Conservation (phyloP, 1,284 basidiomycete genomes). For the Trichosporon sp. region DNA sequence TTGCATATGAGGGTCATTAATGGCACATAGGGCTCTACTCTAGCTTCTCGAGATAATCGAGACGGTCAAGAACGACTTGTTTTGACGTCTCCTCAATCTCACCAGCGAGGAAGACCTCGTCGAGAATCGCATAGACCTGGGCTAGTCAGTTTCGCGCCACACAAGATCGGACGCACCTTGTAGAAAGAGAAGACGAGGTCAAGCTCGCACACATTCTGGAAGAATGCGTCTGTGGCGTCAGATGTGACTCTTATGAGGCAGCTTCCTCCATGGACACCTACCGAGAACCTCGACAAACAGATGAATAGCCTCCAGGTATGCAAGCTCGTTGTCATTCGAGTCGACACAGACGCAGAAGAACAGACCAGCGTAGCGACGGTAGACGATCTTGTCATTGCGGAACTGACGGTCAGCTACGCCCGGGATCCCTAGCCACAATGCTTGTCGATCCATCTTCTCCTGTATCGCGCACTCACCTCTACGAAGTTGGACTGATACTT, state of each 20-base stretch:
- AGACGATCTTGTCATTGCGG: conserved; percentile 91
- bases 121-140: conserved; percentile 92
- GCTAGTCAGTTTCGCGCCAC: conserved; percentile 1
- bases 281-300: conserved; percentile 98
- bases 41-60: conserved; percentile 86
- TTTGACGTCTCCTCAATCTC: conserved; percentile 98
- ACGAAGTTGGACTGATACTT: conserved; percentile 99
- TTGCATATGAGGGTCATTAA: not conserved
- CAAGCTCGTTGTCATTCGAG: conserved; percentile 95
- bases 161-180: conserved; percentile 59
- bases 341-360: conserved; percentile 98
- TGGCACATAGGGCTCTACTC: conserved; percentile 37
- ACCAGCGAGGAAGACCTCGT: conserved; percentile 97
- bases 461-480: conserved; percentile 60
- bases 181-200: conserved; percentile 98
- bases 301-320: conserved; percentile 95
- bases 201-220: conserved; percentile 96
- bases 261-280: conserved; percentile 51
- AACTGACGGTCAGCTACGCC: conserved; percentile 57
- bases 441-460: not conserved
- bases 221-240: conserved; percentile 77
- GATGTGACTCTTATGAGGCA: not conserved
- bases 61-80: conserved; percentile 80
- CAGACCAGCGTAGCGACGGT: conserved; percentile 90
- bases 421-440: conserved; percentile 2